Conservation (phyloP, 1,284 basidiomycete species). For the Inonotus obliquus region DNA sequence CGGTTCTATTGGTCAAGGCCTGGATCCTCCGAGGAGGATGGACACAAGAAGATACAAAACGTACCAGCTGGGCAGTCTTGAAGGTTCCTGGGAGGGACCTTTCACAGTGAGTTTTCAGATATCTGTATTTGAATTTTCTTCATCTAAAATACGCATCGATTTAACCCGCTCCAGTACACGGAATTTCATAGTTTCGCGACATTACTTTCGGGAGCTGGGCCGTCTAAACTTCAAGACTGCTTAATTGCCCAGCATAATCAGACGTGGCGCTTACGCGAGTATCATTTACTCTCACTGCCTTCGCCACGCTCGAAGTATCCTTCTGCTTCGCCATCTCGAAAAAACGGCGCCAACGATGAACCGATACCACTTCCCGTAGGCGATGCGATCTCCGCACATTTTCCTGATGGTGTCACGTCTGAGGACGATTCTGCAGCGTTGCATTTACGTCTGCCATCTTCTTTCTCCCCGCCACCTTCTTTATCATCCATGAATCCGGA, state of each 20-base stretch:
- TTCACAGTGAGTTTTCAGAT: constrained; percentile 50
- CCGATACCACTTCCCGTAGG: constrained; percentile 29
- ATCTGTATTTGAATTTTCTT: not conserved
- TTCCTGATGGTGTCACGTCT: constrained; percentile 45
- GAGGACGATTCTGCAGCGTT: constrained; percentile 27
- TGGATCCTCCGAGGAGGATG: not conserved
- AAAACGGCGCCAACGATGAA: not conserved
- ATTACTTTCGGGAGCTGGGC: constrained; percentile 58
- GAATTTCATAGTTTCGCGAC: constrained; percentile 65
- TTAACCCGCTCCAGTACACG: constrained; percentile 47
- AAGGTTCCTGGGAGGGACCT: constrained; percentile 72
- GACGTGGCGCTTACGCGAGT: constrained; percentile 72
- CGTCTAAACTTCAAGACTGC: constrained; percentile 49
- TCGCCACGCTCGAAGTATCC: constrained; percentile 16
- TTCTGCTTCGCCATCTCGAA: constrained; percentile 7
- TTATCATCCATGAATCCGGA: constrained; percentile 25
- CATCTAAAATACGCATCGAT: no score
- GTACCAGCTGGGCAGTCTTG: constrained; percentile 50
- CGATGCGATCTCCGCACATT: constrained; percentile 43
- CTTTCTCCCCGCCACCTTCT: not conserved
- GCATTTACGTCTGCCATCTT: constrained; percentile 35
- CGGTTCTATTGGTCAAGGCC: constrained; percentile 34
- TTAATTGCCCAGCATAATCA: constrained; percentile 66
- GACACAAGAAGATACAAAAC: not conserved
- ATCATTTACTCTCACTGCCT: constrained; percentile 44